Evolutionary conservation across 768 basidiomycete species (phyloP).

Genomic region (Termitomyces sp.): DNA sequence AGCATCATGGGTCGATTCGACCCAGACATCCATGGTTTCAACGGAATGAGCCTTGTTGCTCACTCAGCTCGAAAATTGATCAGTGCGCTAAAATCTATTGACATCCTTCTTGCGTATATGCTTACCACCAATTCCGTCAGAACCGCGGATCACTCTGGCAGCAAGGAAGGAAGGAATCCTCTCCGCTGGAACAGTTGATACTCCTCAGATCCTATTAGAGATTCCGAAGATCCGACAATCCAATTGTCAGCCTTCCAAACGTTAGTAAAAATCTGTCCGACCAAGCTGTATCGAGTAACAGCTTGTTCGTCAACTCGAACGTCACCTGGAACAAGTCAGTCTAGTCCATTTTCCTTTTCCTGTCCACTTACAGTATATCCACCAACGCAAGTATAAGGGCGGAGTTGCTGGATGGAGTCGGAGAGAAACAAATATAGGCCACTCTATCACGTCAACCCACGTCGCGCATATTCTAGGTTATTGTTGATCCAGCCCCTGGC

Average conservation of each 20-base stretch:
- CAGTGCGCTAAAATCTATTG: constrained; percentile 1
- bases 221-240: constrained; percentile 13
- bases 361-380: not conserved
- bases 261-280: constrained; percentile 29
- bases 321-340: constrained; percentile 18
- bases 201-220: constrained; percentile 30
- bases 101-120: not conserved
- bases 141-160: constrained; percentile 10
- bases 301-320: constrained; percentile 27
- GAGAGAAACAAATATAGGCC: constrained; percentile 18
- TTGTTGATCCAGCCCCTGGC: constrained; percentile 24
- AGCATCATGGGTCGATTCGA: constrained; percentile 29
- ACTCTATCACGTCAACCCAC: constrained; percentile 17
- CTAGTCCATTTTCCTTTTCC: not conserved
- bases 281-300: constrained; percentile 20
- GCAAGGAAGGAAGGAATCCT: constrained; percentile 12
- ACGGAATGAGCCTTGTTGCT: constrained; percentile 26
- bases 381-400: constrained; percentile 12
- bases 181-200: constrained; percentile 31
- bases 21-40: constrained; percentile 18
- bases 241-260: constrained; percentile 23
- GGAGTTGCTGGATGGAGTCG: constrained; percentile 21
- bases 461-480: constrained; percentile 16
- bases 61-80: constrained; percentile 13
- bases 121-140: not conserved